phyloP scores from a whole-genome alignment of 805 yeast genomes.

The Metschnikowia rubicola region DNA sequence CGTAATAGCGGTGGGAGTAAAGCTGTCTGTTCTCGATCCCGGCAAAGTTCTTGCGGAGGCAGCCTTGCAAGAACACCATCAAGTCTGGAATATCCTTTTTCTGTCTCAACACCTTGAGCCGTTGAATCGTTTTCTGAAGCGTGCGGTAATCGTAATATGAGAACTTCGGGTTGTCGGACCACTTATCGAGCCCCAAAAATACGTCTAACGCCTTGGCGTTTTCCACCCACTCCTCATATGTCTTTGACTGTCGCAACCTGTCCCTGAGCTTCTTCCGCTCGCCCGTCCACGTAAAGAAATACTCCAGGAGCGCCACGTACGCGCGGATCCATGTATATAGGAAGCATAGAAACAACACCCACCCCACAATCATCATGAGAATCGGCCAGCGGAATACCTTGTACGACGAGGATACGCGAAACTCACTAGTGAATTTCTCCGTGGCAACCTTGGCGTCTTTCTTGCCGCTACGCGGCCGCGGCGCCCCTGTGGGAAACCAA shows the following conservation, averaged over 20 bases:
- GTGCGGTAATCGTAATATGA: conserved; percentile 68
- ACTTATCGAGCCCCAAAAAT: conserved; percentile 54
- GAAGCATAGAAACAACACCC: conserved; percentile 51
- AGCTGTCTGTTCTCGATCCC: conserved; percentile 71
- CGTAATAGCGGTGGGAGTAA: conserved; percentile 72
- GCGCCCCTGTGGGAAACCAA: conserved; percentile 25
- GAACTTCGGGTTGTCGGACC: conserved; percentile 61
- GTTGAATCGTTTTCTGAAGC: conserved; percentile 44
- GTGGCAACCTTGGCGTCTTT: conserved; percentile 3
- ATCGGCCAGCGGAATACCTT: conserved; percentile 63
- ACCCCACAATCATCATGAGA: conserved; percentile 46
- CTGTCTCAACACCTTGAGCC: conserved; percentile 36
- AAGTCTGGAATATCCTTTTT: conserved; percentile 40
- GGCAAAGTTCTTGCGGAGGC: conserved; percentile 70
- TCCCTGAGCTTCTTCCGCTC: conserved; percentile 47
- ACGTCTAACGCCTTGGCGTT: conserved; percentile 58
- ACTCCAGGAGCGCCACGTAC: conserved; percentile 62
- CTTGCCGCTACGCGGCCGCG: conserved; percentile 3
- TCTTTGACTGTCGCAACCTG: conserved; percentile 45
- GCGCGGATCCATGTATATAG: conserved; percentile 52
- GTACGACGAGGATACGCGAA: conserved; percentile 33
- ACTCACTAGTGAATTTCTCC: conserved; percentile 30
- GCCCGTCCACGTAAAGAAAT: conserved; percentile 58
- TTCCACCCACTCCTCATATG: conserved; percentile 59
- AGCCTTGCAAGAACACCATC: conserved; percentile 56